A percentile compares a stretch with the other conserved stretches of the same genome.
These are phyloP conservation scores for Chionographis japonica DNA, from an alignment of 106 monocot genomes.

Conservation along the genomic window DNA sequence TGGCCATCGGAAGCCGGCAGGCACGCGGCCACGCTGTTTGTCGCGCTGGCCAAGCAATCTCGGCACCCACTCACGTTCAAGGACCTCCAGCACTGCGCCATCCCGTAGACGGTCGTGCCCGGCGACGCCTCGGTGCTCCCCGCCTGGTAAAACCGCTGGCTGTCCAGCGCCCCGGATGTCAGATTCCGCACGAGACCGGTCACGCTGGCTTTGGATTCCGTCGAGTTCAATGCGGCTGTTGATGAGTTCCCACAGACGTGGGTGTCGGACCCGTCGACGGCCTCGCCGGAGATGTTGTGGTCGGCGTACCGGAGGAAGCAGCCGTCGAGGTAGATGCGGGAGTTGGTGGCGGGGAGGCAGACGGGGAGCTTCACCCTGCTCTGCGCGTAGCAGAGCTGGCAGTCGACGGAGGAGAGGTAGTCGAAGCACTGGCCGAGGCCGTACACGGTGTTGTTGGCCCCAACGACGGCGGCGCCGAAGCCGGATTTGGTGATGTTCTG, in stretches of 20 bases:
- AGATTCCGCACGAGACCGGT: conserved; percentile 7
- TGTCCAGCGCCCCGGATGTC: background rate
- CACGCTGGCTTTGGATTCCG: background rate
- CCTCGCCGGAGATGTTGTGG: conserved; percentile 9
- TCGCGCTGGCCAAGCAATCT: conserved; percentile 12
- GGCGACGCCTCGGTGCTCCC: background rate
- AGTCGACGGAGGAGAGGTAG: conserved; percentile 32
- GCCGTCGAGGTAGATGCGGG: conserved; percentile 44
- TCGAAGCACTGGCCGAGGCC: conserved; percentile 41
- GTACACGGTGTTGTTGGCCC: conserved; percentile 20
- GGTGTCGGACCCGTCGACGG: conserved; percentile 2
- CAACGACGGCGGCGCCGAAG: conserved; percentile 22
- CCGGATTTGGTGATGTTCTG: conserved; percentile 27
- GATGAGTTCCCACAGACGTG: background rate
- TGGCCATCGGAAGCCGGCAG: conserved; percentile 18
- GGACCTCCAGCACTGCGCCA: conserved; percentile 19
- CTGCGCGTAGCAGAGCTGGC: conserved; percentile 47
- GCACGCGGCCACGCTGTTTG: background rate
- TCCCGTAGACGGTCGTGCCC: conserved; percentile 10
- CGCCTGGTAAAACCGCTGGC: background rate
- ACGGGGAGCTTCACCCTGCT: conserved; percentile 28
- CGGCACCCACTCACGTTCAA: conserved; percentile 7
- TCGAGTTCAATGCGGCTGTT: background rate
- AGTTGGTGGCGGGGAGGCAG: conserved; percentile 29
- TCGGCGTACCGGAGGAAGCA: conserved; percentile 44